These are phyloP conservation scores for Aspergillus proliferans DNA, from an alignment of 2,329 filamentous ascomycete genomes.

Conservation along the genomic window DNA sequence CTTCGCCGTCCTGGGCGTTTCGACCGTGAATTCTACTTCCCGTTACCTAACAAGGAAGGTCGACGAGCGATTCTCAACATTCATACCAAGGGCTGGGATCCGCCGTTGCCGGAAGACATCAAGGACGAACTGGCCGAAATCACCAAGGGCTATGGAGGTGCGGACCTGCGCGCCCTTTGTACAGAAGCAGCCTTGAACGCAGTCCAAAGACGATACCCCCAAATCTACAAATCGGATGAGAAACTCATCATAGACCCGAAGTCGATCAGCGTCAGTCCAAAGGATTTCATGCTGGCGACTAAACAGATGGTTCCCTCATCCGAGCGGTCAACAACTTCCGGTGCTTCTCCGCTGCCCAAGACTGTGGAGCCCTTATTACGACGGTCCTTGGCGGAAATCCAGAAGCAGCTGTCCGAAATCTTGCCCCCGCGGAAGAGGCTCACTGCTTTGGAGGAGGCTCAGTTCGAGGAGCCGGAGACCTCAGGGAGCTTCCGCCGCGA, in stretches of 20 bases:
- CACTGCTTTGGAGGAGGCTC: constrained; percentile 87
- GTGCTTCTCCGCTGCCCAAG: constrained; percentile 72
- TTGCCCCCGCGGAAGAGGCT: constrained; percentile 79
- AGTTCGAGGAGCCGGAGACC: constrained; percentile 78
- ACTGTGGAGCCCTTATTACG: constrained; percentile 75
- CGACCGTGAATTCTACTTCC: constrained; percentile 97
- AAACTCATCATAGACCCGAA: constrained; percentile 83
- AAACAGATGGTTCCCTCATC: constrained; percentile 96
- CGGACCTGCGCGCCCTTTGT: constrained; percentile 85
- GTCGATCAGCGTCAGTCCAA: constrained; percentile 78
- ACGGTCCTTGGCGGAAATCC: constrained; percentile 64
- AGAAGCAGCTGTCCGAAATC: constrained; percentile 63
- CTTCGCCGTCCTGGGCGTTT: constrained; percentile 89
- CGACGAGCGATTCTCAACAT: constrained; percentile 87
- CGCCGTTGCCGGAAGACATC: constrained; percentile 65
- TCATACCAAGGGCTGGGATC: constrained; percentile 89
- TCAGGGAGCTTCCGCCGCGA: constrained; percentile 83
- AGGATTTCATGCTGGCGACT: constrained; percentile 94
- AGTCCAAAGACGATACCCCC: constrained; percentile 90
- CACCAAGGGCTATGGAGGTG: constrained; percentile 95
- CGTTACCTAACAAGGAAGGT: constrained; percentile 73
- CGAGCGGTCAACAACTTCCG: constrained; percentile 78
- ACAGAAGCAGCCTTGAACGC: constrained; percentile 94
- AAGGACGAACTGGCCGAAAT: constrained; percentile 74
- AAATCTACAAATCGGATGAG: constrained; percentile 86